Base-by-base conservation (phyloP, 2,329 filamentous ascomycete species). In the Tolypocladium nubicola region DNA sequence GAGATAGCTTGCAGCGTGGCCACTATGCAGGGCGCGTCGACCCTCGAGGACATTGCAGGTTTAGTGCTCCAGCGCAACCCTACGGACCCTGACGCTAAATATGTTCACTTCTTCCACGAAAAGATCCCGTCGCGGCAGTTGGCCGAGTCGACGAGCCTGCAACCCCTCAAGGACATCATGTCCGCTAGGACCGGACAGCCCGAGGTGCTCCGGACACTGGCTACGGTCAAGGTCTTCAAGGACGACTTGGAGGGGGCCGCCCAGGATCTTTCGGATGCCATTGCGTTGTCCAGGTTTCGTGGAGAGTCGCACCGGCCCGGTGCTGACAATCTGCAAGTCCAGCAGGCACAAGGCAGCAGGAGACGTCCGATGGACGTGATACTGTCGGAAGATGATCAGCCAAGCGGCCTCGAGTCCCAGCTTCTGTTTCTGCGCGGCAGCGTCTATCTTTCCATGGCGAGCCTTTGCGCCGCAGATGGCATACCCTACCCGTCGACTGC, bases 21-120 rank as follows among this genome's bases (percentile, higher is more conserved):
- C 39, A 89, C 86, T 0, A 94, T 93, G 89, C 88, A 93, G 73
- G 85, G 85, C 57, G 84, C 88, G 1, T 88, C 87, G 21, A 84
- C 87, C 0, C 75, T 95, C 14, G 88, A 94, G 64, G 87, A 90
- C 58, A 86, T 94, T 3, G 89, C 87, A 2, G 78, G 80, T 7
- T 76, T 87, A 60, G 89, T 95, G 38, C 73, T 94, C 60, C 84
- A 88, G 68, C 79, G 88, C 60, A 85, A 82, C 59, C 77, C 83
- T n/a, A 69, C 78, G 54, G 85, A 91, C 66, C 72, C 78, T 49
- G 88, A 94, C 66, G 90, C 89, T 35, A 88, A 87, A 70, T 94
- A 94, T 68, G 90, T 94, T n/a, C 88, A 94, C 68, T 94, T 93
- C 73, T 95, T 95, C 70, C 89, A 93, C 72, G 89, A 95, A 72